phyloP scores from a whole-genome alignment of 129 eudicot genomes.

The Lactuca sativa region DNA sequence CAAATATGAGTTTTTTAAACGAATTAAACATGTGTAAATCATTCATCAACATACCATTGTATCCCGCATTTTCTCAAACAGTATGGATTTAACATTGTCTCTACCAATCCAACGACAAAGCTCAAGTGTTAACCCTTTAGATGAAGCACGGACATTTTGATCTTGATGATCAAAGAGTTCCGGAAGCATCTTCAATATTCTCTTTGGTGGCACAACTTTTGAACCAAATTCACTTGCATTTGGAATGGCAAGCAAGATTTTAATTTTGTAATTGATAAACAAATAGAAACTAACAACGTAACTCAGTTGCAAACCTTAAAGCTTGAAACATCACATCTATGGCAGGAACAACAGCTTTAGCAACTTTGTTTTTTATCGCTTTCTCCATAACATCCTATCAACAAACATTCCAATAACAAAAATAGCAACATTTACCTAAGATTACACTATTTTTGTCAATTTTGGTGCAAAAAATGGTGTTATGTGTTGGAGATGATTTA shows the following conservation, averaged over 20 bases:
- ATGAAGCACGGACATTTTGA: slow-evolving; percentile 90
- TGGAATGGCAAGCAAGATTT: slow-evolving; percentile 13
- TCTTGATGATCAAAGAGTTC: slow-evolving; percentile 92
- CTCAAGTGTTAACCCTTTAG: slow-evolving; percentile 85
- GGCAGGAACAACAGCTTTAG: slow-evolving; percentile 89
- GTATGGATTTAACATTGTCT: slow-evolving; percentile 72
- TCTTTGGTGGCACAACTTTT: slow-evolving; percentile 77
- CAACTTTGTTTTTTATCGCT: slow-evolving; percentile 80
- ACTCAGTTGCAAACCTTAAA: slow-evolving; percentile 47
- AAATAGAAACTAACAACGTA: background rate
- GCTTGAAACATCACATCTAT: slow-evolving; percentile 95
- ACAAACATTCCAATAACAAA: background rate
- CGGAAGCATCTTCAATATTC: slow-evolving; percentile 86
- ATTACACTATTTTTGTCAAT: too few relatives aligned
- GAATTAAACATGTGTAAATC: background rate
- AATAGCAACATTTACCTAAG: background rate
- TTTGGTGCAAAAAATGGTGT: too few relatives aligned
- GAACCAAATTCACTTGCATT: slow-evolving; percentile 74
- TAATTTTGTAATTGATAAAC: background rate
- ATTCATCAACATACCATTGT: slow-evolving; percentile 59
- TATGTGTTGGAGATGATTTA: too few relatives aligned
- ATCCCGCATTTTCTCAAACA: slow-evolving; percentile 88
- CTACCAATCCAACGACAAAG: slow-evolving; percentile 95
- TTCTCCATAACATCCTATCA: slow-evolving; percentile 91
- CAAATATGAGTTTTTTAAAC: background rate